Evolutionary conservation across 768 basidiomycete species (phyloP).

Genomic region (Rhodotorula graminis): DNA sequence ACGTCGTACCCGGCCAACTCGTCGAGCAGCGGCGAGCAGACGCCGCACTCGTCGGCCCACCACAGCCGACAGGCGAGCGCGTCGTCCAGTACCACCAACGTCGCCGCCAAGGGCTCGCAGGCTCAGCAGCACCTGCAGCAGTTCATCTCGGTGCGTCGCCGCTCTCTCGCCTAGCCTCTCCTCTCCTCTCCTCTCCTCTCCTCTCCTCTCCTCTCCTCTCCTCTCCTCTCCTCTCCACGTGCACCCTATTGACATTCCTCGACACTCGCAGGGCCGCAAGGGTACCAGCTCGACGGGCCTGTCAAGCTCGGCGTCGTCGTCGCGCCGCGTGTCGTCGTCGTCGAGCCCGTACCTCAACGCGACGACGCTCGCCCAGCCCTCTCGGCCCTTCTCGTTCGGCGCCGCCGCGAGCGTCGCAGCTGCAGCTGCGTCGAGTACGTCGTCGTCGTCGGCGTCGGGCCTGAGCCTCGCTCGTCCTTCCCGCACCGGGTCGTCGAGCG

Average conservation of each 20-base stretch:
- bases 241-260: too few species aligned
- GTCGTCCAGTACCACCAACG: background rate
- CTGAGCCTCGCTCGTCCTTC: constrained; percentile 27
- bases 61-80: background rate
- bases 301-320: background rate
- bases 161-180: background rate
- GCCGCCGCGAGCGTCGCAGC: background rate
- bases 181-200: background rate
- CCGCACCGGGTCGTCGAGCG: background rate
- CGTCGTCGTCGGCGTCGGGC: constrained; percentile 26
- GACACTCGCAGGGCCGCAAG: background rate
- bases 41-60: background rate
- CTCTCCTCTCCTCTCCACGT: background rate
- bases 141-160: constrained; percentile 16
- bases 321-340: constrained; percentile 19
- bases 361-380: constrained; percentile 19
- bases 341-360: constrained; percentile 34
- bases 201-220: background rate
- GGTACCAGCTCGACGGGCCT: background rate
- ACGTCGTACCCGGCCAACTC: background rate
- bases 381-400: constrained; percentile 23
- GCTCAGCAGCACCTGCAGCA: constrained; percentile 32
- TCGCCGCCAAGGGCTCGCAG: constrained; percentile 5
- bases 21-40: background rate
- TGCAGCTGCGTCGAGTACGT: background rate